phyloP scores from a whole-genome alignment of 257 asterid species.

The Solanum tarapatanum region DNA sequence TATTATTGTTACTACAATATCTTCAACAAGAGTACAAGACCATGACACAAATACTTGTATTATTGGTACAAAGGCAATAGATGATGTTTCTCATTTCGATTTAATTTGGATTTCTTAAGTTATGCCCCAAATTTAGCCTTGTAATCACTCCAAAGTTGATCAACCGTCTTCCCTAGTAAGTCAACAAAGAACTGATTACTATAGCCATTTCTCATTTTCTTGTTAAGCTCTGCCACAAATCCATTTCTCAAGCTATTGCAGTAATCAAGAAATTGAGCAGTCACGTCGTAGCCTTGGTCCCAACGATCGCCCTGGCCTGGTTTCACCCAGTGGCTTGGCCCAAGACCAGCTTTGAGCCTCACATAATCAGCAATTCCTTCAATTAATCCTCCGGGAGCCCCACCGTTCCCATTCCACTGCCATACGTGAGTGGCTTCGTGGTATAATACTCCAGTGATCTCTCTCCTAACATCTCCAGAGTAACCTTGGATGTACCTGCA shows the following conservation, averaged over 20 bases:
- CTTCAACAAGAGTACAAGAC: neutral
- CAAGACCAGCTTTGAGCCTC: conserved; percentile 40
- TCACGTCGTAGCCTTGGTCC: neutral
- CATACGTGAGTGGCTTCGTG: conserved; percentile 53
- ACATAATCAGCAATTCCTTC: conserved; percentile 35
- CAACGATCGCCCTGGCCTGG: conserved; percentile 21
- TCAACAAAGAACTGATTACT: neutral
- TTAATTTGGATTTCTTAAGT: neutral
- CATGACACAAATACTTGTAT: neutral
- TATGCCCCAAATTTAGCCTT: conserved; percentile 20
- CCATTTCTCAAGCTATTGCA: neutral
- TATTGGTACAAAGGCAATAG: neutral
- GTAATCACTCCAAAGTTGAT: conserved; percentile 11
- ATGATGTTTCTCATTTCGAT: neutral
- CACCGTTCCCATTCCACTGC: conserved; percentile 61
- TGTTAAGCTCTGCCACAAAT: conserved; percentile 25
- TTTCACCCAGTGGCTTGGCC: conserved; percentile 50
- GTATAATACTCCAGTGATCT: conserved; percentile 14
- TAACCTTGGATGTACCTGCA: conserved; percentile 20
- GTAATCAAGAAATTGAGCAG: neutral
- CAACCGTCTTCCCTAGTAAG: neutral
- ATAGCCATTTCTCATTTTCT: conserved; percentile 45
- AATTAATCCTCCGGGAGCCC: conserved; percentile 17
- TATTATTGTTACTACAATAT: neutral
- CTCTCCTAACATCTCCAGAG: neutral